Percentiles rank a stretch among this genome's conserved stretches.
These are phyloP conservation scores for Colletotrichum sp. DNA, from an alignment of 2,329 filamentous ascomycete species.

Conservation along the genomic window DNA sequence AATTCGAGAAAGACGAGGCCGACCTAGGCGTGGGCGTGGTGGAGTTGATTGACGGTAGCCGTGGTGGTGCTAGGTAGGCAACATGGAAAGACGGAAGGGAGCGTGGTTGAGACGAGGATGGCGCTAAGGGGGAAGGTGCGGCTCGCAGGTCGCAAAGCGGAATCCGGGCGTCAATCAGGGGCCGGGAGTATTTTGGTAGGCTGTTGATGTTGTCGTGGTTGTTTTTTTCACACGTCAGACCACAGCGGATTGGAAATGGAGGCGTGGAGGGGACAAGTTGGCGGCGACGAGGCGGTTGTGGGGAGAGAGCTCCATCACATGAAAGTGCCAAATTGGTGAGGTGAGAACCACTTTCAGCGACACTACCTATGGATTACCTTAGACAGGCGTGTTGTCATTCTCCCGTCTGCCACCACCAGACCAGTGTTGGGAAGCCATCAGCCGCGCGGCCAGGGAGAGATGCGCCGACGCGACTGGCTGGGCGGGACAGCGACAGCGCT, in stretches of 20 bases:
- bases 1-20: neutral
- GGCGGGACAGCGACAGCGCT: constrained; percentile 9
- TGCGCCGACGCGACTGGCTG: constrained; percentile 11
- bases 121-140: neutral
- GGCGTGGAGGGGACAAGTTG: neutral
- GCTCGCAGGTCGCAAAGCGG: neutral
- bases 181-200: neutral
- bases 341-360: neutral
- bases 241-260: neutral
- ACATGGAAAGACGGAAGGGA: neutral
- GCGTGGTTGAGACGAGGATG: neutral
- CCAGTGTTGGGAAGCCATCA: constrained; percentile 10
- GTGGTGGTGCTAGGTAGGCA: neutral
- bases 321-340: constrained; percentile 14
- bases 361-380: neutral
- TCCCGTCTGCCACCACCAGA: neutral
- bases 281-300: constrained; percentile 3
- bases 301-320: constrained; percentile 21
- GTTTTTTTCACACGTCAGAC: constrained; percentile 8
- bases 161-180: neutral
- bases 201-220: neutral
- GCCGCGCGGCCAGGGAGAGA: constrained; percentile 18
- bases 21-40: neutral
- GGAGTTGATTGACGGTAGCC: neutral
- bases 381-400: neutral